Base-by-base conservation (phyloP, 192 early-diverging fungal genomes). In the Coemansia erecta region DNA sequence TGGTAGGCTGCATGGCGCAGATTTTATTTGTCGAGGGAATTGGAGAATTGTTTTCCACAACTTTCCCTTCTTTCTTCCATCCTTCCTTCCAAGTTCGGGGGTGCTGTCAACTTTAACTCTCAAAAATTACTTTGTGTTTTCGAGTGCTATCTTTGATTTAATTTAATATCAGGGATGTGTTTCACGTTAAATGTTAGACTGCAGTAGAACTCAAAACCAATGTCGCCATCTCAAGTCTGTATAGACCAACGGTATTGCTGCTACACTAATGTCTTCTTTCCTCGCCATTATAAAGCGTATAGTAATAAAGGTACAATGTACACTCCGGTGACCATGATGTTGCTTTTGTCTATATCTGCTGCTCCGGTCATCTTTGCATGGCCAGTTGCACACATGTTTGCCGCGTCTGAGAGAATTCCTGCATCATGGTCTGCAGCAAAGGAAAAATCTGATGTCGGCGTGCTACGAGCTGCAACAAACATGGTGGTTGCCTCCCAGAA, bases 401-500 rank as follows among this genome's bases (percentile, higher is more conserved):
- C 43, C 7, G 61, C 26, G 4, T 63, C 61, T 2, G 15, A 39
- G 26, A 53, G 47, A 5, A 43, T 47, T n/a, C 61, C 61, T 13
- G 2, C 24, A 6, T 55, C 42, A 8, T 63, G 61, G 61, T n/a
- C 23, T 18, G 44, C 54, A 17, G 52, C 42, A 9, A 53, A 47
- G 15, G 19, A 14, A 3, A 51, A 63, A 13, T 42, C 61, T 8
- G 61, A 63, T 19, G 18, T 46, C 8, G 61, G 61, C 1, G 43
- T 37, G 2, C 28, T 63, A 3, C 40, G 52, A 12, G 44, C 19
- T 2, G 22, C 61, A 5, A 35, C 12, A 11, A 63, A 31, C 44
- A 63, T 63, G 43, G 41, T 41, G 3, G 19, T 63, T 31, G 61
- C n/a, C n/a, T n/a, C 61, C 15, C 14, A 26, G 1, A 47, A 19